Percentiles rank a stretch among this genome's conserved stretches.
phyloP scores from a whole-genome alignment of 768 basidiomycete genomes.

The Piloderma croceum region DNA sequence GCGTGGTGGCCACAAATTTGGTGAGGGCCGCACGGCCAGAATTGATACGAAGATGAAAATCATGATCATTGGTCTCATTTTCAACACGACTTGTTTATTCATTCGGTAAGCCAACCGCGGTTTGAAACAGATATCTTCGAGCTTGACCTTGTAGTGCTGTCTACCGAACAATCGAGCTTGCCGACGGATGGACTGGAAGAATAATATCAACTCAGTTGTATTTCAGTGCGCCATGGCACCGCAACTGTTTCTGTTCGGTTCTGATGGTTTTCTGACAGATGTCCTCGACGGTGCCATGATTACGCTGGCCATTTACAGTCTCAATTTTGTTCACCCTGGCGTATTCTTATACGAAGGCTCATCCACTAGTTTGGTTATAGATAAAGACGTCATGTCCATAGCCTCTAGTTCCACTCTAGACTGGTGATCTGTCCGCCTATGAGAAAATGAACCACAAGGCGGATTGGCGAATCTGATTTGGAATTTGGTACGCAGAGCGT shows the following conservation, averaged over 20 bases:
- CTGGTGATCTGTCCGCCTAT: too few species aligned
- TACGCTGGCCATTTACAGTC: slow-evolving; percentile 22
- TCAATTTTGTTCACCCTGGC: slow-evolving; percentile 26
- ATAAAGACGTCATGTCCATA: too few species aligned
- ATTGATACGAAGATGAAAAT: slow-evolving; percentile 19
- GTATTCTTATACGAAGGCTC: slow-evolving; percentile 7
- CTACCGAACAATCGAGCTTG: slow-evolving; percentile 46
- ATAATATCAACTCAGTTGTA: slow-evolving; percentile 45
- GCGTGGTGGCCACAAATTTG: slow-evolving; percentile 8
- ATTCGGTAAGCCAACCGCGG: slow-evolving; percentile 34
- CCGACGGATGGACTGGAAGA: slow-evolving; percentile 45
- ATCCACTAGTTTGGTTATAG: too few species aligned
- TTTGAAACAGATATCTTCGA: slow-evolving; percentile 3
- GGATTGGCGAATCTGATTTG: too few species aligned
- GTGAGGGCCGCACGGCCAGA: slow-evolving; percentile 5
- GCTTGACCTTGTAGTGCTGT: slow-evolving; percentile 28
- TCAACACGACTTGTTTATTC: slow-evolving; percentile 42
- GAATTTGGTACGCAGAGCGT: too few species aligned
- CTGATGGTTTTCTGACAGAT: slow-evolving; percentile 8
- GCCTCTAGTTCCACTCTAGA: too few species aligned
- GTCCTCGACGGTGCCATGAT: slow-evolving; percentile 28
- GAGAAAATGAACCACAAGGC: too few species aligned
- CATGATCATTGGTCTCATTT: slow-evolving; percentile 29
- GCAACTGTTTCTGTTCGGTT: not conserved
- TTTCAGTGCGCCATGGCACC: slow-evolving; percentile 32